Evolutionary conservation across 139 green algal genomes (phyloP), one percentile per base, ranked within the genome.

Genomic region (Coelastrella sp.): DNA sequence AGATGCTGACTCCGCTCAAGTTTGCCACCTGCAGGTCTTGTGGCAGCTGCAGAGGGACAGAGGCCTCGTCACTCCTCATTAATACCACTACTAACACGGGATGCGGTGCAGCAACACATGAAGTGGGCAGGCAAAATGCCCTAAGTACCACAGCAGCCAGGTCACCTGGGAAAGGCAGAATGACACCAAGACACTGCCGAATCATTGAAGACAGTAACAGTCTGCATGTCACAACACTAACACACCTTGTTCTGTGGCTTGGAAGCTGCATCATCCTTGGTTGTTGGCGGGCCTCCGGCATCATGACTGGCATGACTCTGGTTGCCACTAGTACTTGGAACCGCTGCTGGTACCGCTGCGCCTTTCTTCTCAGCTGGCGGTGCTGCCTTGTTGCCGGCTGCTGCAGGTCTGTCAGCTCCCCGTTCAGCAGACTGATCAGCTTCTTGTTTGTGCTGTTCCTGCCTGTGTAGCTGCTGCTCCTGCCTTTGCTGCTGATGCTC

Each of bases 291-390:
- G 17, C 74, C 74, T n/a, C 3, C 74, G 16, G 6, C 74, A n/a
- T 87, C 82, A 22, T 87, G 64, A 59, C 82, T 86, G 58, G 59
- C 74, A 2, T 68, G 80, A n/a, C 80, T 86, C 6, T 86, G 80
- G 10, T 86, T 86, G 80, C 60, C 80, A 73, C 19, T 58, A n/a
- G 7, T 59, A 59, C 81, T 65, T 19, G 61, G 23, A 47, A 47
- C 32, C 32, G 32, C 32, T 47, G 32, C 32, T 68, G 80, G n/a
- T n/a, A 59, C 82, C 17, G 56, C 68, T 71, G 58, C 83, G 68
- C 54, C 83, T n/a, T 73, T 88, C 75, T 32, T 68, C 19, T 80
- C 68, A 19, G 54, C 4, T 23, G 19, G 83, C 54, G 59, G 68
- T 2, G 4, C 54, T 59, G 54, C 83, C 14, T 80, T 80, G 54